Evolutionary conservation across 257 asterid species (phyloP), one percentile per base, ranked within the genome.

Genomic region (Petrea volubilis): DNA sequence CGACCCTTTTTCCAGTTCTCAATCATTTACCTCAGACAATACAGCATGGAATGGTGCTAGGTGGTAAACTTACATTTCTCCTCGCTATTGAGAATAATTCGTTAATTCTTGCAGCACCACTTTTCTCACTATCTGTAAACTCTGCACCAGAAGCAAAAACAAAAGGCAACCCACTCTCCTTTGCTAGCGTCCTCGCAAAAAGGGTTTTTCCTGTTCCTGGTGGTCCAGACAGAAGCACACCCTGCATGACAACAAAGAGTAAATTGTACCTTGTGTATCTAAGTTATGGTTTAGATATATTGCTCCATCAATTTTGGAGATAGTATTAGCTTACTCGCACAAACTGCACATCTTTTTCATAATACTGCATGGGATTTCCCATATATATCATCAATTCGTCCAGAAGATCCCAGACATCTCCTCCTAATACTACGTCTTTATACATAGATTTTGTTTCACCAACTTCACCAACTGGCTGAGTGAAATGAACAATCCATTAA

Each of bases 181-280:
- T 92, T 31, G 99, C 86, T 69, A 95, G 86, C 61, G 99, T 95
- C 60, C 99, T 83, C 7, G 99, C 99, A 79, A 95, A 91, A 40
- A 91, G 96, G 62, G 99, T 95, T 84, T 94, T 95, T 52, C 99
- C 99, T 36, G 99, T 95, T 78, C 99, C 99, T 47, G 99, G 99
- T 43, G 99, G 99, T 55, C 99, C 99, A 69, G 97, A 86, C 41
- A 95, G 87, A 84, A 95, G 99, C 59, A 95, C 97, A 62, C 99
- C 99, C 99, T 95, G 85, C 66, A 79, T 21, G 31, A 60, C 44
- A 70, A 75, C 47, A 75, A 38, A 55, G 15, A 21, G 60, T 18
- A 36, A 67, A 49, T 68, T 56, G 72, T 21, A 29, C 36, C 10
- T 38, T 70, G 21, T 64, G 55, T 57, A 47, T 38, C 70, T 18